Evolutionary conservation across 352 stramenopile genomes (phyloP).

Genomic region (Phytopythium kandeliae): DNA sequence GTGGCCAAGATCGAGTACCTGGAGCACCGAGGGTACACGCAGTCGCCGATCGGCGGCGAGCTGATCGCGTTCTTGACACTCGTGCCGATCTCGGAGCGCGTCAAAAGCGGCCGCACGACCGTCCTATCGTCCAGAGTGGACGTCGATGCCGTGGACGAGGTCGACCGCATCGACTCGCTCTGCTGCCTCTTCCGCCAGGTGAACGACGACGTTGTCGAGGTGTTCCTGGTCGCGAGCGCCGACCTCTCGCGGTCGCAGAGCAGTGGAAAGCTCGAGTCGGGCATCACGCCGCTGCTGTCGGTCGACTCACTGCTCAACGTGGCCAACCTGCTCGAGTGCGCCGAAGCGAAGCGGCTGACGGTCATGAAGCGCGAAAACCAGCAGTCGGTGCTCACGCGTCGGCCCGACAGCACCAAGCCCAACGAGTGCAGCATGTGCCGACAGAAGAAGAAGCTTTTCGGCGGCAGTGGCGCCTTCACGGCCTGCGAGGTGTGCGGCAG

Average conservation of each 20-base stretch:
- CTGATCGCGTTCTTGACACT: constrained; percentile 31
- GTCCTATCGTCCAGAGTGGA: not conserved
- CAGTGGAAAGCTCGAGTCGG: too few relatives aligned
- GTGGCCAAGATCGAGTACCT: constrained; percentile 15
- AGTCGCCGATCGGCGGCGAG: constrained; percentile 14
- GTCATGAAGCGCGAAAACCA: constrained; percentile 22
- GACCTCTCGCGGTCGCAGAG: constrained; percentile 15
- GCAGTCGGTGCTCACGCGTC: constrained; percentile 10
- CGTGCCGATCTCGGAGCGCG: constrained; percentile 22
- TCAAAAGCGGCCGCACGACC: not conserved
- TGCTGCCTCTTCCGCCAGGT: constrained; percentile 41
- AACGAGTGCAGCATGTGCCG: constrained; percentile 29
- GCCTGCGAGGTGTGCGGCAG: constrained; percentile 24
- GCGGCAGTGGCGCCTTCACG: constrained; percentile 11
- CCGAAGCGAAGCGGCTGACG: constrained; percentile 41
- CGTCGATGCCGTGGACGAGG: not conserved
- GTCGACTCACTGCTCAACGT: constrained; percentile 29
- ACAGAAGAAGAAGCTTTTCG: constrained; percentile 27
- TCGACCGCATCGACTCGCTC: constrained; percentile 15
- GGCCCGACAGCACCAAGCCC: constrained; percentile 5
- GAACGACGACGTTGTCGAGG: constrained; percentile 33
- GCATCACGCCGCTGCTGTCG: constrained; percentile 16
- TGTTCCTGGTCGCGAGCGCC: constrained; percentile 40
- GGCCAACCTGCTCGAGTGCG: constrained; percentile 28
- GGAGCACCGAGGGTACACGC: constrained; percentile 21